Conservation (phyloP, 257 asterid genomes). For the Ophiorrhiza pumila region DNA sequence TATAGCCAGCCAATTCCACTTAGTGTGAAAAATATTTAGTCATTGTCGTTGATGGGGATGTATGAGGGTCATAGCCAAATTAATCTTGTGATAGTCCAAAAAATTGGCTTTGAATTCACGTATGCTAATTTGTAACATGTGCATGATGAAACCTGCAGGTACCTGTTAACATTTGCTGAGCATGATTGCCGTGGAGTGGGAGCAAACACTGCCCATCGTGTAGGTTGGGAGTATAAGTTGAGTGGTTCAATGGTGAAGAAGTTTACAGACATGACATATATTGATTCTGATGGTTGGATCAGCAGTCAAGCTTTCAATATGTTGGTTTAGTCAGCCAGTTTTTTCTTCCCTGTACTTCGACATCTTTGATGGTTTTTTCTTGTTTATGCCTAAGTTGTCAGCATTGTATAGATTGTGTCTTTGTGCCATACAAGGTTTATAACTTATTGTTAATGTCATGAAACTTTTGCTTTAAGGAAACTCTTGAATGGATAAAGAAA, state of each 20-base stretch:
- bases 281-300: slow-evolving; percentile 69
- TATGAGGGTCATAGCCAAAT: too few species aligned
- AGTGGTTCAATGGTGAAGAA: slow-evolving; percentile 19
- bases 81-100: too few species aligned
- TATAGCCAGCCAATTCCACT: too few species aligned
- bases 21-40: too few species aligned
- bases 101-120: neutral
- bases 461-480: too few species aligned
- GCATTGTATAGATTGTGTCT: neutral
- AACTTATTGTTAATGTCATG: too few species aligned
- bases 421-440: neutral
- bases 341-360: neutral
- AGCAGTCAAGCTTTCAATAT: neutral
- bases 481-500: too few species aligned
- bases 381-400: too few species aligned
- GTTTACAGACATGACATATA: slow-evolving; percentile 38
- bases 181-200: slow-evolving; percentile 50
- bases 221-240: slow-evolving; percentile 47
- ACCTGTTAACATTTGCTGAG: slow-evolving; percentile 57
- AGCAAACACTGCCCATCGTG: slow-evolving; percentile 42
- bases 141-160: slow-evolving; percentile 31
- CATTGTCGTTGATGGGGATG: too few species aligned
- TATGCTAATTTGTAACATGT: neutral
- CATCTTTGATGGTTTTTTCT: neutral
- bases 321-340: neutral